These are phyloP conservation scores for Cryphonectria radicalis DNA, from an alignment of 2,329 filamentous ascomycete genomes.

Conservation along the genomic window DNA sequence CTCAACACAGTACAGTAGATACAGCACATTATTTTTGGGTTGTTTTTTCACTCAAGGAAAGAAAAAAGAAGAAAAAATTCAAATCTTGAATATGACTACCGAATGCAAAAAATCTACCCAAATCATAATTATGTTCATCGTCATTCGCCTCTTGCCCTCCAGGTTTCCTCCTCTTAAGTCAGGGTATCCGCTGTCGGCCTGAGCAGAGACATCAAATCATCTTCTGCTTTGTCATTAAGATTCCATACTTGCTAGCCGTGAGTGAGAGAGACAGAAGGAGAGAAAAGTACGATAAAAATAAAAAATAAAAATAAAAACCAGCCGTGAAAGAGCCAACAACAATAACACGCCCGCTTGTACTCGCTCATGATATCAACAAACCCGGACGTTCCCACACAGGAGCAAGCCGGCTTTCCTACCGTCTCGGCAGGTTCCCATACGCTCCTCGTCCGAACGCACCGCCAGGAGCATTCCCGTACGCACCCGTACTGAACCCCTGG, in stretches of 20 bases:
- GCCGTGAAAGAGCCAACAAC: neutral
- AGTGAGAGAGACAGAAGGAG: neutral
- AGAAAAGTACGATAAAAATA: neutral
- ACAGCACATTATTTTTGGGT: neutral
- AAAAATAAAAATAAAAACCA: neutral
- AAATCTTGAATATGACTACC: conserved; percentile 5
- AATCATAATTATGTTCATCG: conserved; percentile 22
- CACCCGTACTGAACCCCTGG: conserved; percentile 57
- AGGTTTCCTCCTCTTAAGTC: conserved; percentile 11
- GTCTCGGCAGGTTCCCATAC: conserved; percentile 47
- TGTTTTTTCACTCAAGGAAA: too few species aligned
- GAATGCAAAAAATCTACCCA: conserved; percentile 18
- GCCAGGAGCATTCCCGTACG: conserved; percentile 44
- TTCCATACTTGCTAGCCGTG: conserved; percentile 11
- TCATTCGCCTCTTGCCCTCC: conserved; percentile 19
- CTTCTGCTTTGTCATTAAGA: conserved; percentile 14
- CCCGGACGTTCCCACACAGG: conserved; percentile 10
- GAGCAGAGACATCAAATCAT: conserved; percentile 22
- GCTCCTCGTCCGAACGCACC: conserved; percentile 45
- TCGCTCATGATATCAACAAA: conserved; percentile 8
- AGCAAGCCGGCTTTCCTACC: conserved; percentile 41
- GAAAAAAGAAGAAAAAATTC: neutral
- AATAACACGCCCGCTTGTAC: neutral
- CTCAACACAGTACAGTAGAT: neutral
- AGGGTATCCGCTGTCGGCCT: conserved; percentile 30